Evolutionary conservation across 2,329 filamentous ascomycete species (phyloP).

Genomic region (Pyricularia sp.): DNA sequence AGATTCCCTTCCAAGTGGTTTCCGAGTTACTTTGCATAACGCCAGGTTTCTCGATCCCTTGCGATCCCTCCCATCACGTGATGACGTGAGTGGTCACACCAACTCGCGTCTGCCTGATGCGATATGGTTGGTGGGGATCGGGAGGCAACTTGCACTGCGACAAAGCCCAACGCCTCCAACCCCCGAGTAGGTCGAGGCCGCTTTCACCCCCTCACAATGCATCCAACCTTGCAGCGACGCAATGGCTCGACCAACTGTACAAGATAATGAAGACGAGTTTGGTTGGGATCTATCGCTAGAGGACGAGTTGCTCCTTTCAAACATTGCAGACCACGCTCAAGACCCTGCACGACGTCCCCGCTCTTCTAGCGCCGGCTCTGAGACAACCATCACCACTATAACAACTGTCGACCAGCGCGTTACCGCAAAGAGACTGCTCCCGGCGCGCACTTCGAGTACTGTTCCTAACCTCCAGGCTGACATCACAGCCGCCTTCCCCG

Average conservation of each 20-base stretch:
- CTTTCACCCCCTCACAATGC: background rate
- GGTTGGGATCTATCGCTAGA: slow-evolving; percentile 36
- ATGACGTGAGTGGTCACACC: background rate
- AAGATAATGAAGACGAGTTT: slow-evolving; percentile 32
- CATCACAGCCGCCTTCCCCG: background rate
- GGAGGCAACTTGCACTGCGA: background rate
- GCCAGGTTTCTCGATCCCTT: background rate
- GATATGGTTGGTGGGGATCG: background rate
- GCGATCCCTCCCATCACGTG: background rate
- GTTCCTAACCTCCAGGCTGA: background rate
- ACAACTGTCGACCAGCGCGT: background rate
- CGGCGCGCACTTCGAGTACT: background rate
- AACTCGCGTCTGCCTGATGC: slow-evolving; percentile 2
- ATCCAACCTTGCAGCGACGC: background rate
- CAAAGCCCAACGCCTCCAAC: background rate
- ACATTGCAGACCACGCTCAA: slow-evolving; percentile 5
- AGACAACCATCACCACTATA: slow-evolving; percentile 1
- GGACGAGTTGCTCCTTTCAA: slow-evolving; percentile 32
- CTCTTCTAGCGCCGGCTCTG: slow-evolving; percentile 2
- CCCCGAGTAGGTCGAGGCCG: background rate
- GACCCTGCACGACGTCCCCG: background rate
- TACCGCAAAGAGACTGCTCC: background rate
- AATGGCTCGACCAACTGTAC: slow-evolving; percentile 7
- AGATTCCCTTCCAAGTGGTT: background rate
- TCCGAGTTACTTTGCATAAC: background rate